Base-by-base conservation (phyloP, 75 land plant species). In the Pinus tabuliformis region DNA sequence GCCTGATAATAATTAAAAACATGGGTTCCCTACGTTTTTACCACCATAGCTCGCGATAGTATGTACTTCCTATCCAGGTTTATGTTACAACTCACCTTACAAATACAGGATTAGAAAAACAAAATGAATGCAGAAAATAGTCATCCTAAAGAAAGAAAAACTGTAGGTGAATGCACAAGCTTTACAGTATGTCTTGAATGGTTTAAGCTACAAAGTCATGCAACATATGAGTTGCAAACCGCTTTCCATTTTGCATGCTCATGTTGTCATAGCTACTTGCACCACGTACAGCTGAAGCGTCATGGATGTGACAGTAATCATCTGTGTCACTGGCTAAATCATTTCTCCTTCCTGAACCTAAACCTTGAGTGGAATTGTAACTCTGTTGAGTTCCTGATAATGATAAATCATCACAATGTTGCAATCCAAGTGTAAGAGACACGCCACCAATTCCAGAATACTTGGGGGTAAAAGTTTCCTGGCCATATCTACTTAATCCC, bases 391-490 rank as follows among this genome's bases (percentile, higher is more conserved):
- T 56, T 73, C 37, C 74, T 26, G 74, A 73, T 16, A 73, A 56
- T 73, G 74, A 73, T 54, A 72, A 22, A 24, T 78, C 87, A 37
- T 87, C 90, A 74, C 80, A 86, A 30, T 84, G 87, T 52, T 91
- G 89, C 75, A 91, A 64, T 4, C 94, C 94, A 62, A 91, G 59
- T 20, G 89, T 91, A 49, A 91, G 91, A 4, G 91, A 91, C 13
- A 91, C 91, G 1, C 84, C 86, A 17, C 78, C 80, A 21, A 73
- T 81, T 17, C 83, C 87, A 24, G 83, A 78, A 28, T 78, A 58
- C 28, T 72, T 80, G 24, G 54, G 21, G 78, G 79, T 14, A 64
- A 42, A 60, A 78, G 73, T 58, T 73, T 72, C 81, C 68, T 77
- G 78, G 16, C 82, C 87, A 63, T 80, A 84, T 54, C 80, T 77